These are phyloP conservation scores for Leptographium procerum DNA, from an alignment of 2,329 filamentous ascomycete species.

Conservation along the genomic window DNA sequence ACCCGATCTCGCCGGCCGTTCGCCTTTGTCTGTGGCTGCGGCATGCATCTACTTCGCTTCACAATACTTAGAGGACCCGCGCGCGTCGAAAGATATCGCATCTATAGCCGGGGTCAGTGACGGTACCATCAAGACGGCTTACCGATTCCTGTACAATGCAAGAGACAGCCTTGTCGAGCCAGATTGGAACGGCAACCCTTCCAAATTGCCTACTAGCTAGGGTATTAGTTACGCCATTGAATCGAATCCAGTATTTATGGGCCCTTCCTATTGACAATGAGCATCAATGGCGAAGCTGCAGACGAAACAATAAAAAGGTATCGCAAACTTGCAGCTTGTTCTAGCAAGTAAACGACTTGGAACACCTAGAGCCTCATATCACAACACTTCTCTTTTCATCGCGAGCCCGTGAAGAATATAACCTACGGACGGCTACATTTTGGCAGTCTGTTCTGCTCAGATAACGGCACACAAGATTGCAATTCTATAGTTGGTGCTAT, in stretches of 20 bases:
- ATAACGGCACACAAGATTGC: background rate
- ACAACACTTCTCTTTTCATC: background rate
- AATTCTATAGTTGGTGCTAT: no score
- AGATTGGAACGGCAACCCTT: slow-evolving; percentile 46
- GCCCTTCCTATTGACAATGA: background rate
- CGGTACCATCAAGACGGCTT: slow-evolving; percentile 91
- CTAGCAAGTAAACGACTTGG: no score
- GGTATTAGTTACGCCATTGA: background rate
- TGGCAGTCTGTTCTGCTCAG: background rate
- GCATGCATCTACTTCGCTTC: slow-evolving; percentile 96
- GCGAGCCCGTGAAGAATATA: background rate
- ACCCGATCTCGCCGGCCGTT: slow-evolving; percentile 79
- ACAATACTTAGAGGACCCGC: slow-evolving; percentile 68
- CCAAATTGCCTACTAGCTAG: slow-evolving; percentile 53
- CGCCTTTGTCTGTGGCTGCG: slow-evolving; percentile 84
- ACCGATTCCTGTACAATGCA: slow-evolving; percentile 73
- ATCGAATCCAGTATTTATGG: background rate
- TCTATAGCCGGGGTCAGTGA: slow-evolving; percentile 81
- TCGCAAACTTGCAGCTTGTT: no score
- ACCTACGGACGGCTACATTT: no score
- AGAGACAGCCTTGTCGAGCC: slow-evolving; percentile 47
- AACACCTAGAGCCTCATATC: background rate
- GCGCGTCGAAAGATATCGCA: slow-evolving; percentile 78
- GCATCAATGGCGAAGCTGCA: background rate
- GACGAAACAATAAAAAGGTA: background rate